A percentile compares a stretch with the other conserved stretches of the same genome.
phyloP scores from a whole-genome alignment of 139 green algal species.

The Chara braunii region DNA sequence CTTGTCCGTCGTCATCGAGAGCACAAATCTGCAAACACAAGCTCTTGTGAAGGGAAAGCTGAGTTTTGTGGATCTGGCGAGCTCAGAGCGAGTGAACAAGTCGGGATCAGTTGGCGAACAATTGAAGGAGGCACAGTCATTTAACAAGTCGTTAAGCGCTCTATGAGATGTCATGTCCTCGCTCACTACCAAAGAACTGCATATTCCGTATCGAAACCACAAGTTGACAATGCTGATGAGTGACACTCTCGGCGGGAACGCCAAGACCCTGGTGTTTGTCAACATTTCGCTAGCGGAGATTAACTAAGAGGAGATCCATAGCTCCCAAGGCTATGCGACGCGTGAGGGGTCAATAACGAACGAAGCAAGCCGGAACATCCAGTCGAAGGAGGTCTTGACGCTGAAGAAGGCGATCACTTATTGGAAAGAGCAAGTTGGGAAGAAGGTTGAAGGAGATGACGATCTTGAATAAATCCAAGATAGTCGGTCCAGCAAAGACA shows the following conservation, averaged over 20 bases:
- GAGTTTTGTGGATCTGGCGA: constrained; percentile 90
- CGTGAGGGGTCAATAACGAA: no score
- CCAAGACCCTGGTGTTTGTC: constrained; percentile 59
- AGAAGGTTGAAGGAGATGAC: no score
- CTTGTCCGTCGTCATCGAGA: constrained; percentile 82
- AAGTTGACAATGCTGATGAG: constrained; percentile 99
- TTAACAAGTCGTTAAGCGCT: constrained; percentile 95
- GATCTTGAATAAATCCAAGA: no score
- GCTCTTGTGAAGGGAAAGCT: constrained; percentile 64
- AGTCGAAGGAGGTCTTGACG: no score
- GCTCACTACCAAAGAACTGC: constrained; percentile 67
- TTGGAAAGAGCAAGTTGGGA: no score
- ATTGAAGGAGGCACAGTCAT: constrained; percentile 93
- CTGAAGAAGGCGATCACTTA: no score
- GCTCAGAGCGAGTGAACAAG: constrained; percentile 94
- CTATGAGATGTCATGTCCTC: constrained; percentile 93
- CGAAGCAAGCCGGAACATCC: no score
- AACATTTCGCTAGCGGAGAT: constrained; percentile 73
- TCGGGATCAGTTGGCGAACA: constrained; percentile 72
- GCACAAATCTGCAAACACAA: constrained; percentile 91
- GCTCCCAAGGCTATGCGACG: no score
- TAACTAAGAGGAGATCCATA: constrained; percentile 63
- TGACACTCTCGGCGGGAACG: constrained; percentile 66
- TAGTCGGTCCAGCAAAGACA: no score
- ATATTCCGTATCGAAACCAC: constrained; percentile 96